phyloP scores from a whole-genome alignment of 345 rosid genomes.

The Crucihimalaya himalaica region DNA sequence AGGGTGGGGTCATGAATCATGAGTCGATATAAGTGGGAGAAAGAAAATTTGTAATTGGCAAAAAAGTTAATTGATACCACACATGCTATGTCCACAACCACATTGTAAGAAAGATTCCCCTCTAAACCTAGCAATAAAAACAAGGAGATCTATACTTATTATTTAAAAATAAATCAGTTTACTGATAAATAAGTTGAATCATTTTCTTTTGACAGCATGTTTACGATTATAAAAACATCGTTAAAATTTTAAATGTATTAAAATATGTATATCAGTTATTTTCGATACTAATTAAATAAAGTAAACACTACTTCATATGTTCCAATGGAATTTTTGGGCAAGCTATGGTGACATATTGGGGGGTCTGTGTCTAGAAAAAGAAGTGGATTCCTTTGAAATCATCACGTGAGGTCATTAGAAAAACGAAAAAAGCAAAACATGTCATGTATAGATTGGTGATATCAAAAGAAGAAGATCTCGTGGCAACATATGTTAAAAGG shows the following conservation, averaged over 20 bases:
- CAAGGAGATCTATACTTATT: not conserved
- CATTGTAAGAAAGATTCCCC: conserved; percentile 31
- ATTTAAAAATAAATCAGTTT: not conserved
- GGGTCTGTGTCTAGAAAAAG: not conserved
- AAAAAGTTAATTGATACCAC: conserved; percentile 30
- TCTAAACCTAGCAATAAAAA: conserved; percentile 25
- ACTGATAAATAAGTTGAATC: not conserved
- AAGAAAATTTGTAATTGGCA: conserved; percentile 20
- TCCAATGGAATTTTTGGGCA: conserved; percentile 9
- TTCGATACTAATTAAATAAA: not conserved
- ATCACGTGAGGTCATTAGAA: conserved; percentile 24
- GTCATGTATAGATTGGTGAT: conserved; percentile 23
- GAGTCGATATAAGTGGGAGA: conserved; percentile 23
- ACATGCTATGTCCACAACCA: conserved; percentile 23
- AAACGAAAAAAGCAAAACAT: not conserved
- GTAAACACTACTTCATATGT: not conserved
- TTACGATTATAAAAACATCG: not conserved
- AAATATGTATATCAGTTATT: not conserved
- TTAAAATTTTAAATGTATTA: not conserved
- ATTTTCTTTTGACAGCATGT: not conserved
- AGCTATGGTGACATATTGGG: conserved; percentile 18
- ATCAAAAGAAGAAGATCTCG: conserved; percentile 22
- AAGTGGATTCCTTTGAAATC: conserved; percentile 27
- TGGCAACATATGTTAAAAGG: conserved; percentile 11
- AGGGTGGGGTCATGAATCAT: conserved; percentile 31